These are phyloP conservation scores for Laetiporus sulphureus DNA, from an alignment of 1,284 basidiomycete species.

Conservation along the genomic window DNA sequence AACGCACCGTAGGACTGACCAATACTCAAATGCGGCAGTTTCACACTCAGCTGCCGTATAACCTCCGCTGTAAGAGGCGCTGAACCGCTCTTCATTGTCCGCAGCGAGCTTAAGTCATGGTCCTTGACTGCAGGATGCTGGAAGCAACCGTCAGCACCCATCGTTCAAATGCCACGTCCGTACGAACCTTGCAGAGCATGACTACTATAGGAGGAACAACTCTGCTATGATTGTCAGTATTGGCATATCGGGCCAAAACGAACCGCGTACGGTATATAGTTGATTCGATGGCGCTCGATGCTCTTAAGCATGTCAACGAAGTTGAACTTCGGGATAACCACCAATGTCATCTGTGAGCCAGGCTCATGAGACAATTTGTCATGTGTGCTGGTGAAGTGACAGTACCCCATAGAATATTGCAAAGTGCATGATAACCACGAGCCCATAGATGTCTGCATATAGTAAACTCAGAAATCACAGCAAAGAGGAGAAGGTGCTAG, in stretches of 20 bases:
- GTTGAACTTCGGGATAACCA: constrained; percentile 63
- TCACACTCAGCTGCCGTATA: constrained; percentile 39
- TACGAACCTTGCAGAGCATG: constrained; percentile 43
- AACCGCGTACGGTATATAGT: constrained; percentile 47
- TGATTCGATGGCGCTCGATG: constrained; percentile 57
- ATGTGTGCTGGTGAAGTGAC: too few relatives aligned
- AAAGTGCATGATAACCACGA: constrained; percentile 49
- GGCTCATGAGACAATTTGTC: too few relatives aligned
- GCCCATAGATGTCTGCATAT: constrained; percentile 60
- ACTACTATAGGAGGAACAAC: constrained; percentile 60
- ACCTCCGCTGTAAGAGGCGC: constrained; percentile 64
- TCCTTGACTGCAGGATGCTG: constrained; percentile 56
- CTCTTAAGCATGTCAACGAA: constrained; percentile 56
- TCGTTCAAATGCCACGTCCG: background rate
- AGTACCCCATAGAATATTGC: constrained; percentile 42
- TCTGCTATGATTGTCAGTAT: constrained; percentile 24
- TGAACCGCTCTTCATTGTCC: constrained; percentile 53
- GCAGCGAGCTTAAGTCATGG: constrained; percentile 52
- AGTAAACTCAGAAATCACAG: background rate
- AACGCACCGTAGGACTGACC: constrained; percentile 53
- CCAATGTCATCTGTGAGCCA: constrained; percentile 34
- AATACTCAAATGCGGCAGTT: constrained; percentile 49
- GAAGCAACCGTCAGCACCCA: background rate
- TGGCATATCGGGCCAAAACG: background rate
- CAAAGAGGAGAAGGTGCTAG: background rate